Percentiles rank a stretch among this genome's conserved stretches.
phyloP scores from a whole-genome alignment of 2,329 filamentous ascomycete genomes.

The Shiraia bambusicola region DNA sequence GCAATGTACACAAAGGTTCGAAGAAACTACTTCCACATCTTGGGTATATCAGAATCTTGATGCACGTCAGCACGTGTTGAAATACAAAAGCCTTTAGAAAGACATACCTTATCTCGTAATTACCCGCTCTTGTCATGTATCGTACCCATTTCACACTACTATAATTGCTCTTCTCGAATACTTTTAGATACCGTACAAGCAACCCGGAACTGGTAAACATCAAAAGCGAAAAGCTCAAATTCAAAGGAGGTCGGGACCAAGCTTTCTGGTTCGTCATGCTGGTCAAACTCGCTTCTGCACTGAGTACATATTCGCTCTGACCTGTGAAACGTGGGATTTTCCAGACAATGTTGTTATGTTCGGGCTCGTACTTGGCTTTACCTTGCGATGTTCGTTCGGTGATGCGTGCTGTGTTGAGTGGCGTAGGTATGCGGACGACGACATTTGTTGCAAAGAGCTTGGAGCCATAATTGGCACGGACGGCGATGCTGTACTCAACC shows the following conservation, averaged over 20 bases:
- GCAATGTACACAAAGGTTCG: too few species aligned
- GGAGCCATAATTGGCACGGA: constrained; percentile 92
- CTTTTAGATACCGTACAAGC: constrained; percentile 91
- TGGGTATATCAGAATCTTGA: too few species aligned
- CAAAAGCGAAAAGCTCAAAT: constrained; percentile 85
- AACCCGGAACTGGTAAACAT: constrained; percentile 98
- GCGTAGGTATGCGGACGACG: constrained; percentile 88
- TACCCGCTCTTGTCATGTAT: constrained; percentile 97
- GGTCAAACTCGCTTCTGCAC: constrained; percentile 87
- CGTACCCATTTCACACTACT: constrained; percentile 98
- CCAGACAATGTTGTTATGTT: constrained; percentile 98
- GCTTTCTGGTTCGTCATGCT: constrained; percentile 98
- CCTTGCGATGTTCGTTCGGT: constrained; percentile 92
- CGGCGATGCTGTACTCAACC: constrained; percentile 97
- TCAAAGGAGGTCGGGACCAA: constrained; percentile 92
- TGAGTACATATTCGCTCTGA: constrained; percentile 94
- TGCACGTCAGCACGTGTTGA: background rate
- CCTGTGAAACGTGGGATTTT: constrained; percentile 98
- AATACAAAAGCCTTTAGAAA: too few species aligned
- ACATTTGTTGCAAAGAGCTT: constrained; percentile 98
- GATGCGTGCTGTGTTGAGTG: constrained; percentile 92
- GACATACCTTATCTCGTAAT: constrained; percentile 86
- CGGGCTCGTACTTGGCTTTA: constrained; percentile 97
- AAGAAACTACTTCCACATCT: too few species aligned
- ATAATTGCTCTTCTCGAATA: constrained; percentile 99